These are phyloP conservation scores for Candida palmyrensis DNA, from an alignment of 805 yeast species.

Conservation along the genomic window DNA sequence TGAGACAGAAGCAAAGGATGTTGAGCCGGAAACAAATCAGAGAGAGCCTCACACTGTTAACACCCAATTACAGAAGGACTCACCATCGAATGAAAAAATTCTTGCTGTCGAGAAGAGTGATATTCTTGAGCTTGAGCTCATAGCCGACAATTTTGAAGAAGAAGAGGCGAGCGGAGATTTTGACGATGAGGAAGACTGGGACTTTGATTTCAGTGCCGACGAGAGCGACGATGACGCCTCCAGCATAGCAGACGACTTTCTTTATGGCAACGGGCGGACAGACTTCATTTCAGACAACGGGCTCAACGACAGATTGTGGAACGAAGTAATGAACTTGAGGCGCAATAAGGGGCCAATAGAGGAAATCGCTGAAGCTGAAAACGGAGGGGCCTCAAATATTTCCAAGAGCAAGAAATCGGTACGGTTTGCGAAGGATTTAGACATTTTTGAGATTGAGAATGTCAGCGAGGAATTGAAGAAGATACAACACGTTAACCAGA, in stretches of 20 bases:
- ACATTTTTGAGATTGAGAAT: conserved; percentile 57
- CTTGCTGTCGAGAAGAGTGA: conserved; percentile 39
- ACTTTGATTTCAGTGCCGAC: conserved; percentile 27
- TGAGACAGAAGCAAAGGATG: conserved; percentile 1
- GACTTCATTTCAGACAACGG: conserved; percentile 9
- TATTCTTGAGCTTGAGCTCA: conserved; percentile 46
- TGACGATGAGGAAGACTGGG: conserved; percentile 35
- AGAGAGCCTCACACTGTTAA: too few species aligned
- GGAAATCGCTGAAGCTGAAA: not conserved
- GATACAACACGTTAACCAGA: conserved; percentile 15
- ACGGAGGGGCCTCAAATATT: not conserved
- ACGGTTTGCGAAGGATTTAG: conserved; percentile 46
- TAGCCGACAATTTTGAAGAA: conserved; percentile 44
- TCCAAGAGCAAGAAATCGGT: conserved; percentile 41
- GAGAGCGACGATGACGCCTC: conserved; percentile 33
- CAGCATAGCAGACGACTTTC: conserved; percentile 25
- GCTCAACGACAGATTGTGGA: conserved; percentile 30
- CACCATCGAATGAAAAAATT: not conserved
- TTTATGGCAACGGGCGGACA: conserved; percentile 15
- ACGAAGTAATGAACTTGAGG: conserved; percentile 31
- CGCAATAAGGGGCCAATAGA: conserved; percentile 7
- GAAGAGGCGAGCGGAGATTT: conserved; percentile 15
- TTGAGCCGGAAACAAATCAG: not conserved
- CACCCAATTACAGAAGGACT: too few species aligned
- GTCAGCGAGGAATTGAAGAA: conserved; percentile 43